phyloP scores from a whole-genome alignment of 371 early-diverging fungal species.

The Haplosporangium sp. region DNA sequence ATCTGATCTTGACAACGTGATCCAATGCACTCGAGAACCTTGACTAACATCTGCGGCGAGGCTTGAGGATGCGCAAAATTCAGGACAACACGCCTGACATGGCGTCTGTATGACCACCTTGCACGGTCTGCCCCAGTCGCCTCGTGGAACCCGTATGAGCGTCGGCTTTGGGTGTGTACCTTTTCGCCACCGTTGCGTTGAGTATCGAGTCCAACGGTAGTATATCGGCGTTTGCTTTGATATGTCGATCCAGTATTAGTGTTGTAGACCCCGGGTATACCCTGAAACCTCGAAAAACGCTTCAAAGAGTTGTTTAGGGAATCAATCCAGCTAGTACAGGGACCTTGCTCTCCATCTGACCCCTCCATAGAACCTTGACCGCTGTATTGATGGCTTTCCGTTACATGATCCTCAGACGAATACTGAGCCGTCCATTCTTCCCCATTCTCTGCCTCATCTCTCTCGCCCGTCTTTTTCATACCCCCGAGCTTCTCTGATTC shows the following conservation, averaged over 20 bases:
- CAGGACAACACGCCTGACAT: conserved; percentile 33
- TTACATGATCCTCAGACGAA: not conserved
- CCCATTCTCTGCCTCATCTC: not conserved
- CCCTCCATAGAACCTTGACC: not conserved
- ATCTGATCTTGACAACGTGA: conserved; percentile 35
- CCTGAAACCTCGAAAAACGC: conserved; percentile 24
- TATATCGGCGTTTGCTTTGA: not conserved
- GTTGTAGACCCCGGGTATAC: conserved; percentile 1
- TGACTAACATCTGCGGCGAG: conserved; percentile 37
- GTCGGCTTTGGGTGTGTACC: not conserved
- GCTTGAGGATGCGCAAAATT: conserved; percentile 53
- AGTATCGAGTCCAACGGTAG: not conserved
- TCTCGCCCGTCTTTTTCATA: conserved; percentile 5
- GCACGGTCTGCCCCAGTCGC: not conserved
- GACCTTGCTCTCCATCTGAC: conserved; percentile 6
- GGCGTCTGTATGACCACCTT: conserved; percentile 40
- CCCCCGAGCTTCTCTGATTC: conserved; percentile 6
- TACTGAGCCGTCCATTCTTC: not conserved
- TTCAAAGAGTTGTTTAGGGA: conserved; percentile 22
- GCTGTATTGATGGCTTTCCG: conserved; percentile 3
- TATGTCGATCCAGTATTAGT: not conserved
- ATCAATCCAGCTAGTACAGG: conserved; percentile 15
- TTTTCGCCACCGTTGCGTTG: not conserved
- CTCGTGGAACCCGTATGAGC: not conserved
- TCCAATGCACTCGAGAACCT: conserved; percentile 31